A percentile compares a stretch with the other conserved stretches of the same genome.
Evolutionary conservation across 2,329 filamentous ascomycete genomes (phyloP).

Genomic region (Neospermospora avenae): DNA sequence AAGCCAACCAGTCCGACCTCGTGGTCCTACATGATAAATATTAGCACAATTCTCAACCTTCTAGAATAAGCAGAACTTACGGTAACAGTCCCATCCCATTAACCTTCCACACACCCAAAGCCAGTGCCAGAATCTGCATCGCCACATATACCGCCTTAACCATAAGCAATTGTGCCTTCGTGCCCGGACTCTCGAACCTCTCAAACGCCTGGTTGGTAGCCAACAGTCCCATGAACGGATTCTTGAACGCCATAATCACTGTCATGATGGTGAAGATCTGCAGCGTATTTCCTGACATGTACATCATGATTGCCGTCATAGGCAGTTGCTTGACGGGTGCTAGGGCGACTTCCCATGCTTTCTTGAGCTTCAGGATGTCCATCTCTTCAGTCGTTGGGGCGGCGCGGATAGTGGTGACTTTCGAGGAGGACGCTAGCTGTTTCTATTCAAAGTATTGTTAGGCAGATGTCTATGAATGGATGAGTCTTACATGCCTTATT

Average conservation of each 20-base stretch:
- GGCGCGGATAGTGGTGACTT: slow-evolving; percentile 49
- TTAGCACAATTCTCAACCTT: neutral
- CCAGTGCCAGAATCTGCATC: slow-evolving; percentile 82
- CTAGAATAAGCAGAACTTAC: slow-evolving; percentile 49
- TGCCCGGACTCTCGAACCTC: slow-evolving; percentile 81
- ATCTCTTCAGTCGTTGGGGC: slow-evolving; percentile 78
- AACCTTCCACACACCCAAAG: slow-evolving; percentile 90
- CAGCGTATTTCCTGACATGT: slow-evolving; percentile 98
- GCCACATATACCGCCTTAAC: slow-evolving; percentile 86
- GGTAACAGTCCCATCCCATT: slow-evolving; percentile 94
- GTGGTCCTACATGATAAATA: slow-evolving; percentile 66
- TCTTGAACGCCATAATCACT: slow-evolving; percentile 99
- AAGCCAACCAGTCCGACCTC: slow-evolving; percentile 94
- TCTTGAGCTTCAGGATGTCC: slow-evolving; percentile 95
- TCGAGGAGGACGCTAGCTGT: slow-evolving; percentile 36
- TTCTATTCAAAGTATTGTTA: slow-evolving; percentile 33
- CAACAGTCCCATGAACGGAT: slow-evolving; percentile 80
- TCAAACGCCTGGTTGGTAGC: slow-evolving; percentile 85
- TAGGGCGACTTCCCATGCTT: slow-evolving; percentile 96
- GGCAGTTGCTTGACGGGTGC: slow-evolving; percentile 90
- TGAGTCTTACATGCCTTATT: slow-evolving; percentile 56
- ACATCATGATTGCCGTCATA: slow-evolving; percentile 99
- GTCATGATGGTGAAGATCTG: slow-evolving; percentile 99
- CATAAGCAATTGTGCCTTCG: slow-evolving; percentile 67
- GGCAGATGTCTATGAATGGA: neutral